Percentiles rank a stretch among this genome's conserved stretches.
phyloP scores from a whole-genome alignment of 176 grass and related monocot species.

The Miscanthus lutarioriparius region DNA sequence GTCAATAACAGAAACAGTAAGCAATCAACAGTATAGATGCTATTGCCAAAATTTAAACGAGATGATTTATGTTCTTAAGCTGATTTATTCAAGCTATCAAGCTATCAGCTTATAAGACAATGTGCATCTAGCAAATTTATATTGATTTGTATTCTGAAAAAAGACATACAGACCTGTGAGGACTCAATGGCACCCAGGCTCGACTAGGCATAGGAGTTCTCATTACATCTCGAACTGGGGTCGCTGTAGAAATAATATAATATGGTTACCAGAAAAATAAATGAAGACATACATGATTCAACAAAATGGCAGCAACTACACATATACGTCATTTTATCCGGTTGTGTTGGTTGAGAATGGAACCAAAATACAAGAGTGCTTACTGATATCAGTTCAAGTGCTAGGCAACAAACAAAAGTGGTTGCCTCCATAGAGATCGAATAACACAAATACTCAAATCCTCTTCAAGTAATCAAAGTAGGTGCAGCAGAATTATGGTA shows the following conservation, averaged over 20 bases:
- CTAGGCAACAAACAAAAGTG: not conserved
- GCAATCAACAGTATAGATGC: constrained; percentile 30
- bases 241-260: constrained; percentile 54
- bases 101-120: constrained; percentile 9
- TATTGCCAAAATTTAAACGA: not conserved
- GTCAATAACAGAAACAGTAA: constrained; percentile 27
- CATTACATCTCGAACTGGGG: constrained; percentile 71
- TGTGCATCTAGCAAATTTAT: constrained; percentile 25
- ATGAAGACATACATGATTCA: not conserved
- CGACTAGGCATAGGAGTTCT: constrained; percentile 62
- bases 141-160: not conserved
- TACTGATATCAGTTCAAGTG: not conserved
- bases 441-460: not conserved
- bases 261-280: not conserved
- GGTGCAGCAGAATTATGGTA: not conserved
- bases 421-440: not conserved
- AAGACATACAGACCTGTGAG: constrained; percentile 51
- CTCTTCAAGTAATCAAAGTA: not conserved
- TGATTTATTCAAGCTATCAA: not conserved
- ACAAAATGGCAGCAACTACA: constrained; percentile 18
- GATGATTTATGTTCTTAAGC: constrained; percentile 8
- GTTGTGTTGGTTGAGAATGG: not conserved
- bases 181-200: constrained; percentile 78
- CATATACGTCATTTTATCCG: not conserved
- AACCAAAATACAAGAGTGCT: not conserved